Percentiles rank a stretch among this genome's conserved stretches.
These are phyloP conservation scores for Isabelozyma pseudorhagii DNA, from an alignment of 805 yeast species.

Conservation along the genomic window DNA sequence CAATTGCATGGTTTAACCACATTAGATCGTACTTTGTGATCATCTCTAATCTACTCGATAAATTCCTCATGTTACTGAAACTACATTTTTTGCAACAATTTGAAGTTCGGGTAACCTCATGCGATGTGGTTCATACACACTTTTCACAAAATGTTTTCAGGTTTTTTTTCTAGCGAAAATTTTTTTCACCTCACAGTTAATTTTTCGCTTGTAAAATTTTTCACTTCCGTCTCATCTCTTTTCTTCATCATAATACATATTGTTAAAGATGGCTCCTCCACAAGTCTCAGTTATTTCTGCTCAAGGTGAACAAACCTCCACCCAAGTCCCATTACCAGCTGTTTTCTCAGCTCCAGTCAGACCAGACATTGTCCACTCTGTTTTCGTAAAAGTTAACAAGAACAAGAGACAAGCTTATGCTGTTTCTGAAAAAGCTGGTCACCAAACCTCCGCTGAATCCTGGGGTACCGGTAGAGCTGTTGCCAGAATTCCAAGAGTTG, in stretches of 20 bases:
- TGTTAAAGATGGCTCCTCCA: conserved; percentile 59
- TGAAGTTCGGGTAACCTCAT: no score
- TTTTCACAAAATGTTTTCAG: no score
- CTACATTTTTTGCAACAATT: no score
- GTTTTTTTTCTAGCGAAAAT: not conserved
- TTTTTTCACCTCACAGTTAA: conserved; percentile 6
- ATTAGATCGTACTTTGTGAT: no score
- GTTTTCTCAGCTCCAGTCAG: conserved; percentile 99
- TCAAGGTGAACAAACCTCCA: conserved; percentile 81
- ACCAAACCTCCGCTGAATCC: conserved; percentile 99
- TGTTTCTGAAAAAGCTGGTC: conserved; percentile 98
- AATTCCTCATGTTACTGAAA: no score
- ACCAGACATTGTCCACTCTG: conserved; percentile 98
- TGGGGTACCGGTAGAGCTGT: conserved; percentile 99
- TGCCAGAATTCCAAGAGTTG: conserved; percentile 99
- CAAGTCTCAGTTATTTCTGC: conserved; percentile 93
- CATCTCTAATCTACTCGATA: no score
- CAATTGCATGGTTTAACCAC: no score
- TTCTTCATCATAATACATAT: conserved; percentile 17
- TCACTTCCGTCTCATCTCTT: conserved; percentile 6
- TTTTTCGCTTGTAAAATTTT: conserved; percentile 9
- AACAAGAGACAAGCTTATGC: conserved; percentile 99
- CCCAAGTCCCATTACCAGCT: conserved; percentile 92
- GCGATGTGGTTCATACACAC: no score
- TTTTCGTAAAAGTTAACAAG: conserved; percentile 97